These are phyloP conservation scores for Berkeleyomyces rouxiae DNA, from an alignment of 2,329 filamentous ascomycete genomes.

Conservation along the genomic window DNA sequence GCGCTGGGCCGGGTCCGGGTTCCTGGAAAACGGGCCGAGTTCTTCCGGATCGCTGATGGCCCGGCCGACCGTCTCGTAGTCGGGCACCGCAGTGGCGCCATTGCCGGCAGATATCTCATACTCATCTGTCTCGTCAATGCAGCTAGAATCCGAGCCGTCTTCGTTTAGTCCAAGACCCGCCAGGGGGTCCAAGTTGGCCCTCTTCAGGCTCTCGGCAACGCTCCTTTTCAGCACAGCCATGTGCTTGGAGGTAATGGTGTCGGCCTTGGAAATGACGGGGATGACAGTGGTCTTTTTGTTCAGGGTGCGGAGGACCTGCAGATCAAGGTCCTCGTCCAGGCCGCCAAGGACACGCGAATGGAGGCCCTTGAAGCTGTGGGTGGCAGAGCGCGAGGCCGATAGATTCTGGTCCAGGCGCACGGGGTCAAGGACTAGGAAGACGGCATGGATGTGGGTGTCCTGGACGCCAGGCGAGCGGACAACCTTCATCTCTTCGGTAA, in stretches of 20 bases:
- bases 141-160: slow-evolving; percentile 39
- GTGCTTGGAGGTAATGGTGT: slow-evolving; percentile 88
- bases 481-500: slow-evolving; percentile 94
- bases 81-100: slow-evolving; percentile 12
- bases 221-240: slow-evolving; percentile 84
- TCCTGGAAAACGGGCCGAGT: slow-evolving; percentile 21
- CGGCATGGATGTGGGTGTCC: slow-evolving; percentile 94
- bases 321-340: slow-evolving; percentile 74
- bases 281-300: slow-evolving; percentile 91
- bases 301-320: slow-evolving; percentile 75
- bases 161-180: slow-evolving; percentile 74
- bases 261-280: slow-evolving; percentile 88
- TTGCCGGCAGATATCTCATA: slow-evolving; percentile 18
- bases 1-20: slow-evolving; percentile 25
- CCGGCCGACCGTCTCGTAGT: slow-evolving; percentile 35
- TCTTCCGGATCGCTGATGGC: slow-evolving; percentile 16
- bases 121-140: slow-evolving; percentile 42
- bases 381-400: slow-evolving; percentile 42
- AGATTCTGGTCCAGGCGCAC: slow-evolving; percentile 71
- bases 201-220: slow-evolving; percentile 77
- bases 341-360: slow-evolving; percentile 39
- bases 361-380: slow-evolving; percentile 23
- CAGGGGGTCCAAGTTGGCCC: slow-evolving; percentile 71
- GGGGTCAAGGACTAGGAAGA: slow-evolving; percentile 83
- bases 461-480: slow-evolving; percentile 79